Evolutionary conservation across 352 stramenopile genomes (phyloP).

Genomic region (Phytophthora ramorum): DNA sequence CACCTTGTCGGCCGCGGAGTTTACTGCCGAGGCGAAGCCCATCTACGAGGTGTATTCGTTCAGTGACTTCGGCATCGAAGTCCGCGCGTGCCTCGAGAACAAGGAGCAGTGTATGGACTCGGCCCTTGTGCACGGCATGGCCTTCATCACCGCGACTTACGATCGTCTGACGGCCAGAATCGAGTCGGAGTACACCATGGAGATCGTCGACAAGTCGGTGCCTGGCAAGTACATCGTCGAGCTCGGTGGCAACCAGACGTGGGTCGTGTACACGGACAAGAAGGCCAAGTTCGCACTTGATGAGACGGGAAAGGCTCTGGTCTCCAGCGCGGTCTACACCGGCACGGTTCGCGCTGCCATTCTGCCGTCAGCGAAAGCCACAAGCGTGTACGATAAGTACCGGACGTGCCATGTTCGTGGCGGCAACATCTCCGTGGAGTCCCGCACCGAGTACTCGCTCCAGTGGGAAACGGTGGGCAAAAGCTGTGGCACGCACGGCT

Average conservation of each 20-base stretch:
- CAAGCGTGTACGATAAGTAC: constrained; percentile 58
- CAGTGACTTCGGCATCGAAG: constrained; percentile 62
- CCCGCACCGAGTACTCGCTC: constrained; percentile 61
- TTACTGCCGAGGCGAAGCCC: constrained; percentile 39
- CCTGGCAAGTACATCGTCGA: constrained; percentile 62
- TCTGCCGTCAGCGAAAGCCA: constrained; percentile 32
- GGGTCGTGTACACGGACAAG: constrained; percentile 65
- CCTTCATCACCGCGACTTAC: constrained; percentile 67
- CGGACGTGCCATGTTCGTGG: constrained; percentile 56
- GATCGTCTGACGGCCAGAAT: constrained; percentile 53
- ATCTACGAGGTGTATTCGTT: constrained; percentile 67
- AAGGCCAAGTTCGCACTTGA: constrained; percentile 44
- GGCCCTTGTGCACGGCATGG: constrained; percentile 67
- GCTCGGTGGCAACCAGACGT: constrained; percentile 65
- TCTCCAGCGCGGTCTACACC: constrained; percentile 39
- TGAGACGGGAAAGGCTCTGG: constrained; percentile 35
- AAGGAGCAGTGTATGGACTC: constrained; percentile 54
- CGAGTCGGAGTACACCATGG: constrained; percentile 51
- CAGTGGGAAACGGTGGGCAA: constrained; percentile 61
- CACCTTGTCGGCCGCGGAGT: constrained; percentile 65
- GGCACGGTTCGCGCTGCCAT: constrained; percentile 62
- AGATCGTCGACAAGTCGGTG: constrained; percentile 39
- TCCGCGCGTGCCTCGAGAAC: constrained; percentile 44
- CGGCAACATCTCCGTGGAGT: constrained; percentile 49
- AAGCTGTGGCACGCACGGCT: constrained; percentile 43